phyloP scores from a whole-genome alignment of 805 yeast species.

The Barnettozyma californica region DNA sequence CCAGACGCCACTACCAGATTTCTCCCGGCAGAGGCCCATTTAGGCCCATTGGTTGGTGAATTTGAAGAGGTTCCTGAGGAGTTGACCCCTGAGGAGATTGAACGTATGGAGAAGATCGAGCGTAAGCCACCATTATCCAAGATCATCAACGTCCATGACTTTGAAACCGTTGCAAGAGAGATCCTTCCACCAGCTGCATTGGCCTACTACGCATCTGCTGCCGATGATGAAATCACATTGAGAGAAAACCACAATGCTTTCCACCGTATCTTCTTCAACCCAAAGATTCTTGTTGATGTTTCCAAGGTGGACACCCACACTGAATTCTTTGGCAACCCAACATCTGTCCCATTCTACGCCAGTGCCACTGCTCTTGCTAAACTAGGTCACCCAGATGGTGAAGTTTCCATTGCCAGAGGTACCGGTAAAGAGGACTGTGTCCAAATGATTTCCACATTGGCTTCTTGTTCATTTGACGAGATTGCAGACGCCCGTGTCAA shows the following conservation, averaged over 20 bases:
- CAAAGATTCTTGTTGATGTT: slow-evolving; percentile 78
- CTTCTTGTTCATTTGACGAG: slow-evolving; percentile 85
- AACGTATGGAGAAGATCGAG: slow-evolving; percentile 36
- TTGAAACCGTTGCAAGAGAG: slow-evolving; percentile 79
- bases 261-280: slow-evolving; percentile 84
- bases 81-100: slow-evolving; percentile 32
- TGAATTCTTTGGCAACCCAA: slow-evolving; percentile 65
- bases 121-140: slow-evolving; percentile 65
- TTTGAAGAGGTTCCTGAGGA: slow-evolving; percentile 33
- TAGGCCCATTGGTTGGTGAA: slow-evolving; percentile 48
- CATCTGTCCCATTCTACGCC: slow-evolving; percentile 77
- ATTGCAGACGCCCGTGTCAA: slow-evolving; percentile 64
- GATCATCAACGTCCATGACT: slow-evolving; percentile 76
- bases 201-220: slow-evolving; percentile 89
- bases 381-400: slow-evolving; percentile 92
- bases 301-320: slow-evolving; percentile 64
- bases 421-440: slow-evolving; percentile 65
- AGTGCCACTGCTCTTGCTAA: slow-evolving; percentile 91
- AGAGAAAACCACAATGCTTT: slow-evolving; percentile 90
- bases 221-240: slow-evolving; percentile 87
- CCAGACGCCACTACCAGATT: slow-evolving; percentile 71
- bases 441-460: slow-evolving; percentile 91
- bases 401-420: slow-evolving; percentile 77
- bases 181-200: slow-evolving; percentile 77
- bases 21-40: slow-evolving; percentile 51